Base-by-base conservation (phyloP, 2,329 filamentous ascomycete genomes). In the Aspergillus alliaceus region DNA sequence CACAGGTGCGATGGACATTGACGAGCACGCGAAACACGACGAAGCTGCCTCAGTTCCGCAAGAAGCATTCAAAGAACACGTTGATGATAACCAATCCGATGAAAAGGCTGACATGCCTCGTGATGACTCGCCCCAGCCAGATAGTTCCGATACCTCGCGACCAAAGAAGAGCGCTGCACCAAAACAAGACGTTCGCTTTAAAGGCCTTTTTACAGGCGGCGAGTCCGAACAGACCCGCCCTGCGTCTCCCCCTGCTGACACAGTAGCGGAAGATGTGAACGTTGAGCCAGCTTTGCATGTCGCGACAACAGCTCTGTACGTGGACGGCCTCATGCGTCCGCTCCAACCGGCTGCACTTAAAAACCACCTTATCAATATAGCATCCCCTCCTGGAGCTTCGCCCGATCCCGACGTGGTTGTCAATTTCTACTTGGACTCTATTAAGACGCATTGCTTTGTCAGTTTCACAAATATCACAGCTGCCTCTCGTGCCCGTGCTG, bases 281-380 rank as follows among this genome's bases (percentile, higher is more conserved):
- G 74, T 82, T 15, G 69, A 76, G 25, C 86, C 88, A 6, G 82
- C 90, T 0, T 75, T 87, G 34, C 90, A 95, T 72, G 83, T 85
- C 22, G 86, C 89, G 5, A 93, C 92, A 3, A 77, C 85, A 31
- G 88, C 90, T 15, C 79, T 98, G 47, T 98, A 97, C 76, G 95
- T 98, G 65, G 88, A 88, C 72, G 89, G 96, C 67, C 85, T 98
- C 54, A 93, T 96, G 86, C 88, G 93, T 47, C 93, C 95, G 9
- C 80, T 98, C 22, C 89, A 91, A 58, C 83, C 86, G 0, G 77
- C 80, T 25, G 79, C 81, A 18, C 83, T 98, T 1, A 85, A 84
- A 65, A 80, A 83, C 1, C 86, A 97, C 68, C 80, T 98, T 4
- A 71, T 84, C 42, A 77, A 83, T 6, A 82, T 97, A 39, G 90